A percentile compares a stretch with the other conserved stretches of the same genome.
These are phyloP conservation scores for Sequoia sempervirens DNA, from an alignment of 75 land plant species.

Conservation along the genomic window DNA sequence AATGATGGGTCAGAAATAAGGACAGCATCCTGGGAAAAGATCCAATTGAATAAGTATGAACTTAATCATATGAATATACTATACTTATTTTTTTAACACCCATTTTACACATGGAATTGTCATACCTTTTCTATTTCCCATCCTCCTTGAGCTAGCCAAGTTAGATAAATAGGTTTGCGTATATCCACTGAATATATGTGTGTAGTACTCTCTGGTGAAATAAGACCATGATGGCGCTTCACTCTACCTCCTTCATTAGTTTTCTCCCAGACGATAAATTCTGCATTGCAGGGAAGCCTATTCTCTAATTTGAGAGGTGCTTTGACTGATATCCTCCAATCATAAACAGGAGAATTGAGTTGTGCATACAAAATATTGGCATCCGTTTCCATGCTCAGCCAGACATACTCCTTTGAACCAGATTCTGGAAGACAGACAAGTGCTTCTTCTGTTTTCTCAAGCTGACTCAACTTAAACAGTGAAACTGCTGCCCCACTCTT, in stretches of 20 bases:
- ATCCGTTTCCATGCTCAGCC: conserved; percentile 84
- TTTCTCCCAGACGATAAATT: conserved; percentile 85
- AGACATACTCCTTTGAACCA: conserved; percentile 37
- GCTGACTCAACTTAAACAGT: conserved; percentile 46
- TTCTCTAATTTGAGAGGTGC: conserved; percentile 91
- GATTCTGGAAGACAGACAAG: conserved; percentile 30
- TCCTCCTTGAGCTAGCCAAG: conserved; percentile 84
- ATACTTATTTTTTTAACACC: background rate
- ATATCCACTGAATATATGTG: conserved; percentile 73
- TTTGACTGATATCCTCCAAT: conserved; percentile 84
- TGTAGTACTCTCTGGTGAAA: conserved; percentile 52
- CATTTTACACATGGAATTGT: background rate
- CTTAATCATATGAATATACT: background rate
- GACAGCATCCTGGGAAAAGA: conserved; percentile 57
- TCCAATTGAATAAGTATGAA: background rate
- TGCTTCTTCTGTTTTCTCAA: conserved; percentile 82
- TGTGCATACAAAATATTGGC: conserved; percentile 82
- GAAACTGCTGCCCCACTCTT: conserved; percentile 28
- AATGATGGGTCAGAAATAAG: conserved; percentile 56
- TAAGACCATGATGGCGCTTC: conserved; percentile 62
- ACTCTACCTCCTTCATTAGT: conserved; percentile 46
- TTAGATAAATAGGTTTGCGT: conserved; percentile 63
- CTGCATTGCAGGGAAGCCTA: conserved; percentile 79
- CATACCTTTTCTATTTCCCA: conserved; percentile 88
- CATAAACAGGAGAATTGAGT: conserved; percentile 71